Conservation (phyloP, 441 rosid genomes). For the Mallotus repandus region DNA sequence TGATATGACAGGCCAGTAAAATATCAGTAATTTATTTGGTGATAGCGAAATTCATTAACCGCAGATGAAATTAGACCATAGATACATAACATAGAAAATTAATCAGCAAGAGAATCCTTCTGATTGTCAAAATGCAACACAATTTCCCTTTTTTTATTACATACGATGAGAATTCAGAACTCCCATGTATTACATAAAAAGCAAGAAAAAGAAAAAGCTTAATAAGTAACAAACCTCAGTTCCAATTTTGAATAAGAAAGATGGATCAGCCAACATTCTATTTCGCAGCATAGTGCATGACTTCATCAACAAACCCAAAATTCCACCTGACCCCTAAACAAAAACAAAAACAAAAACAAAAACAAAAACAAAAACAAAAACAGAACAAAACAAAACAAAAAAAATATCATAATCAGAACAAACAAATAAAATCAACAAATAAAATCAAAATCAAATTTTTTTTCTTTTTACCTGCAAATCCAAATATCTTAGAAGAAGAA, state of each 20-base stretch:
- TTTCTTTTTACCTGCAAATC: conserved; percentile 65
- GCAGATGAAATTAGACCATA: too few relatives aligned
- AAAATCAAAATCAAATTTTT: neutral
- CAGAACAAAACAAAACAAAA: neutral
- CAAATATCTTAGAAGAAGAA: conserved; percentile 75
- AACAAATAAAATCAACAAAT: neutral
- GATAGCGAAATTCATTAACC: too few relatives aligned
- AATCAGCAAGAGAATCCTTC: too few relatives aligned
- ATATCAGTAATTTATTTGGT: neutral
- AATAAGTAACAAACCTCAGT: conserved; percentile 57
- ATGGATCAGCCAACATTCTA: conserved; percentile 94
- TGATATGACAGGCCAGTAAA: neutral
- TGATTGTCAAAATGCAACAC: too few relatives aligned
- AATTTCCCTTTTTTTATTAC: too few relatives aligned
- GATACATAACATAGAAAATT: too few relatives aligned
- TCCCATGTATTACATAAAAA: neutral
- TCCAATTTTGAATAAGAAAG: conserved; percentile 93
- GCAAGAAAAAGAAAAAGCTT: neutral
- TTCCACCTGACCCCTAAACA: conserved; percentile 64
- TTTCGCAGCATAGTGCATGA: conserved; percentile 80
- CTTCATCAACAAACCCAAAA: conserved; percentile 68
- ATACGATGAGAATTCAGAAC: neutral
- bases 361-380: conserved; percentile 18
- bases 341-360: conserved; percentile 10
- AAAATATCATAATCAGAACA: neutral